Base-by-base conservation (phyloP, 2,329 filamentous ascomycete species). In the Trichoderma oligosporum region DNA sequence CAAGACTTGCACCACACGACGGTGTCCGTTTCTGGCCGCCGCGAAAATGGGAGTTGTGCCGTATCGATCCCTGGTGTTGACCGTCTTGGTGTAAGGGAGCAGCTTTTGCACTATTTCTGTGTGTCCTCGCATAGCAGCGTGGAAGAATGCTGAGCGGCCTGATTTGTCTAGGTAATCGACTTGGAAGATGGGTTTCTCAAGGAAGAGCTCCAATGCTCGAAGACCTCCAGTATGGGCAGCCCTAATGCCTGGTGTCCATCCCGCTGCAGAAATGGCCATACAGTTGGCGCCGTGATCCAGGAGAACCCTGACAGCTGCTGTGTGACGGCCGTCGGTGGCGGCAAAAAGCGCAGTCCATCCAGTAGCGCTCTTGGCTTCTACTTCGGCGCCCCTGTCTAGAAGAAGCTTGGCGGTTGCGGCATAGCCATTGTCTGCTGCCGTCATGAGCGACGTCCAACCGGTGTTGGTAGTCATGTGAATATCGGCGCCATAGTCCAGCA, bases 41-140 rank as follows among this genome's bases (percentile, higher is more conserved):
- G 49, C 56, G 4, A 58, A 36, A 6, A 60, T 41, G 33, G 58
- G 58, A 7, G 55, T 60, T 5, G 58, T 39, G 16, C 58, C 58
- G 38, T 54, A 60, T 8, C 39, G 44, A 16, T 60, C 58, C 18
- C 35, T 31, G 2, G 7, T 18, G 36, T 57, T 38, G 8, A 42
- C 49, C 33, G 16, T 53, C 31, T 31, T 39, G 29, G 41, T 54
- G 35, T 44, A 12, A 7, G 55, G 48, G 4, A 60, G 44, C 33
- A 60, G 8, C 6, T 4, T n/a, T 22, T 49, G n/a, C 9, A 60
- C 18, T 2, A 58, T 44, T 4, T 44, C 44, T 3, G 14, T n/a
- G 18, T 58, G 56, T 8, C 58, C 58, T 24, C 58, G 42, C 55
- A 58, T 48, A 3, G 58, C 58, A 5, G 58, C 58, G 8, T 58